Base-by-base conservation (phyloP, 2,329 filamentous ascomycete genomes). In the Tolypocladium endophyticum region DNA sequence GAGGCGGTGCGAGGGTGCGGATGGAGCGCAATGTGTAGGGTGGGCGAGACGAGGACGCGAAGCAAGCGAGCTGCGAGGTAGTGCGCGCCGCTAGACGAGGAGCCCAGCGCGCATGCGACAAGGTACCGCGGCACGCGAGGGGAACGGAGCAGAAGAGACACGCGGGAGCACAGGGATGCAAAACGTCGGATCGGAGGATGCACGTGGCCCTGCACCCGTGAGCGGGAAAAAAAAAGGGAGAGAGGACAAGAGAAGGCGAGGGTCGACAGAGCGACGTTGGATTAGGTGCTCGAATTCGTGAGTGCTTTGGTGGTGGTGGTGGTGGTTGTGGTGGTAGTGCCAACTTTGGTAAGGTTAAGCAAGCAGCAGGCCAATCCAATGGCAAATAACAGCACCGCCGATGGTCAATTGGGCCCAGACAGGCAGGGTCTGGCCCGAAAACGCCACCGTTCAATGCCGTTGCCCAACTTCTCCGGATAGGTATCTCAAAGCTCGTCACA, bases 181-280 rank as follows among this genome's bases (percentile, higher is more conserved):
- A 23, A 36, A 52, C 30, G 8, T 28, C 35, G 56, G 45, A 33
- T 25, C n/a, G 41, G 58, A 59, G 61, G 56, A 60, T 64, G 65
- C 64, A 66, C 64, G 59, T 60, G 60, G 61, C 59, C 62, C 62
- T 59, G 63, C 62, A 63, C 63, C 62, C 60, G 61, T 53, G 50
- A 59, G 45, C 12, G 18, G 30, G 36, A 57, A 28, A 47, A 43
- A 20, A 43, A 20, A 43, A n/a, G 39, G 9, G 38, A 20, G n/a
- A 41, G 38, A 20, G 16, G 36, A 39, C 11, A 52, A 38, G 45
- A 8, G 61, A 58, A 52, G 43, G 45, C 12, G 61, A 58, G 55
- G 56, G 35, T 35, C 55, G 41, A 18, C 41, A 38, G 56, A 55
- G 45, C 38, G 38, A 43, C 30, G 18, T 59, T 53, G 47, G n/a